These are phyloP conservation scores for Alloteropsis angusta DNA, from an alignment of 202 grass and related monocot genomes.

Conservation along the genomic window DNA sequence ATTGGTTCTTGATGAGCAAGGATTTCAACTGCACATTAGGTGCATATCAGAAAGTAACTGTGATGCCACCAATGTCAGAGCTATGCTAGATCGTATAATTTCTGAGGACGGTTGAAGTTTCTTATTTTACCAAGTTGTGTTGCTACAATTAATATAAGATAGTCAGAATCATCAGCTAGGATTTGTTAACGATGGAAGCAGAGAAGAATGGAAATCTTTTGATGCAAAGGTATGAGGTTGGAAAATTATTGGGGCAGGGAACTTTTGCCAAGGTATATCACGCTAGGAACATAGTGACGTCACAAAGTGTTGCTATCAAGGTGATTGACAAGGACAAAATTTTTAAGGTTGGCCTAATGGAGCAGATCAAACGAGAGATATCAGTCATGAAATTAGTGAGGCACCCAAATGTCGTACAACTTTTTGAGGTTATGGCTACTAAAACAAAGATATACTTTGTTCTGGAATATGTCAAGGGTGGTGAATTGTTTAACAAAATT, in stretches of 20 bases:
- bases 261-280: conserved; percentile 90
- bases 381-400: conserved; percentile 68
- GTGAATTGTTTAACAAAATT: conserved; percentile 74
- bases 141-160: background rate
- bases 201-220: conserved; percentile 75
- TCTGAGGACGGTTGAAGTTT: conserved; percentile 55
- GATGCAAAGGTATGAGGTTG: conserved; percentile 64
- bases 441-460: conserved; percentile 85
- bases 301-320: conserved; percentile 76
- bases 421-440: conserved; percentile 82
- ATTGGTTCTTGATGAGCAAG: conserved; percentile 56
- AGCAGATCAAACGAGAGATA: conserved; percentile 76
- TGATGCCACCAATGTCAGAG: conserved; percentile 28
- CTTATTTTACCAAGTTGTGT: background rate
- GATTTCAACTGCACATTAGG: conserved; percentile 22
- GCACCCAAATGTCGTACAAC: conserved; percentile 59
- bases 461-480: conserved; percentile 78
- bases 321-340: conserved; percentile 83
- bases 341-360: conserved; percentile 44
- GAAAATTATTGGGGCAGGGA: conserved; percentile 67
- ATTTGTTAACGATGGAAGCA: conserved; percentile 39
- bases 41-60: conserved; percentile 25
- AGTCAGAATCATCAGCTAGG: background rate
- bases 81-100: conserved; percentile 45
- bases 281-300: conserved; percentile 55